Evolutionary conservation across 2,329 filamentous ascomycete species (phyloP), one percentile per base, ranked within the genome.

Genomic region (Apiospora sp.): DNA sequence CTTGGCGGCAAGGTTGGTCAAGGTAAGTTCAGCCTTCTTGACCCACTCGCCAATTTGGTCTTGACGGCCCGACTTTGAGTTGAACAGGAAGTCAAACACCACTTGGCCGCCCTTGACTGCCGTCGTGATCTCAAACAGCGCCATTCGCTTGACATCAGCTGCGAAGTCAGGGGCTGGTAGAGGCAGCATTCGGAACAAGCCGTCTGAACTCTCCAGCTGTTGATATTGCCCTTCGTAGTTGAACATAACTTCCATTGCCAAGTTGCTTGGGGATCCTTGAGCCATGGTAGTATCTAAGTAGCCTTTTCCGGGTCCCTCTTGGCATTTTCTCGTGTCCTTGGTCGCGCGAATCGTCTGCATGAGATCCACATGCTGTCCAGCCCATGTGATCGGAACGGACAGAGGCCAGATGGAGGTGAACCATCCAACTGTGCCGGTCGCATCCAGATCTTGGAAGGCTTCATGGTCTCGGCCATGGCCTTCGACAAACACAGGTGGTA

Each of bases 151-250:
- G 2, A 58, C 54, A 8, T 30, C 30, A 24, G 43, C n/a, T 13
- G 30, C 58, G 44, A 70, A 24, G 14, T 72, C 71, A 10, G 68
- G 51, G 13, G 71, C 54, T 41, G 71, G 71, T 4, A 72, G 44
- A 14, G 71, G 71, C 19, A 72, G 16, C 71, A 72, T 72, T 13
- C 54, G 48, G 54, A 72, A 72, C 19, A 72, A 34, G 37, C 71
- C 71, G n/a, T 71, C 68, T 8, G 67, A 49, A 10, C 34, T 61
- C 34, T 72, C 71, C 4, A 72, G 48, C 46, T 72, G 71, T 43
- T 72, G 71, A 22, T 71, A 72, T 34, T 70, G 68, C 13, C 71
- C 71, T 48, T 70, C 69, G 7, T 72, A 72, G 54, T 72, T 72
- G 68, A 72, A 71, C 19, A 72, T 46, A 30, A 72, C 58, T 44